Evolutionary conservation across 2,329 filamentous ascomycete genomes (phyloP), one percentile per base, ranked within the genome.

Genomic region (Fusarium lyarnte): DNA sequence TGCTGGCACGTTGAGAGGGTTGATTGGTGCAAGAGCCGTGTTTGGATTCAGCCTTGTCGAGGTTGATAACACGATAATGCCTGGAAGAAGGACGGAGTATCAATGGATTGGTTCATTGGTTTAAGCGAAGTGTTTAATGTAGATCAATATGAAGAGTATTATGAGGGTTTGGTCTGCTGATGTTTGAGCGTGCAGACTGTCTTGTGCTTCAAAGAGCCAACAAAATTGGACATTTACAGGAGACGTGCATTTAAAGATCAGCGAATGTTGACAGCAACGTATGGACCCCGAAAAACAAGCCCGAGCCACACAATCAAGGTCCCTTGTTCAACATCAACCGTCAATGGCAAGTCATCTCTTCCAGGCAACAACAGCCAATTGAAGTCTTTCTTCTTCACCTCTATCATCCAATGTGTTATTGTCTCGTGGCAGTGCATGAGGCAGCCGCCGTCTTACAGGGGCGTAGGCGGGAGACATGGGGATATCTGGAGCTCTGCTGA

Each of bases 361-460:
- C 29, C 61, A 69, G 64, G 58, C 74, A 67, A 46, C 55, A 66
- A 43, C 57, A 61, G 67, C 71, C 68, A 74, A 74, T 74, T 12
- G 39, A 27, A 46, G 21, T 2, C 12, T 9, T 11, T 29, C 21
- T 41, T 36, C 58, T 35, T 38, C 33, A 23, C 31, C 42, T 57
- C 62, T 65, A 52, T 69, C 69, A 77, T 66, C 77, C 77, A 77
- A 77, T 78, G 66, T 63, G 62, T 67, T 72, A 60, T 70, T 55
- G 72, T 73, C 71, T 67, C 77, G 77, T 79, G 77, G 77, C 77
- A 78, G 74, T 79, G 77, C 76, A 79, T 77, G 70, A 76, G 73
- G 74, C 76, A 77, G 72, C 75, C 73, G 67, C 51, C 62, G 51
- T 64, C 58, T 63, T 61, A 55, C 58, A 61, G 70, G 68, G 65